Base-by-base conservation (phyloP, 331 rosid genomes). In the Telfairia occidentalis region DNA sequence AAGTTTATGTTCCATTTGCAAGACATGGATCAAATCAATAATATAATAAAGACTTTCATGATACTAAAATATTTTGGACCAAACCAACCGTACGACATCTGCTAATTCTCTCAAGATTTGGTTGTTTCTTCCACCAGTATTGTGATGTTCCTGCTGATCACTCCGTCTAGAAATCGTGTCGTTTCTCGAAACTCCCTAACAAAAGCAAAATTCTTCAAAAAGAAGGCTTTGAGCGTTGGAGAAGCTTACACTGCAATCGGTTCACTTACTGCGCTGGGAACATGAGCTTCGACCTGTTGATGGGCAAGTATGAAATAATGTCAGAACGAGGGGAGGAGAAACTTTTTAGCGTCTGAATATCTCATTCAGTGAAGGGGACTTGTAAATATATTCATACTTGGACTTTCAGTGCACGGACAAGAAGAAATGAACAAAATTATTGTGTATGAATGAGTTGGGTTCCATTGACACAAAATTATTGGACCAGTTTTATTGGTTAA, bases 161-260 rank as follows among this genome's bases (percentile, higher is more conserved):
- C 85, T 81, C 80, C 78, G 43, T 52, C 81, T 76, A 30, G 81
- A 65, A 79, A 83, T 71, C 63, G 85, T 13, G 78, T 60, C 26
- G 64, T 77, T 74, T 76, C 76, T 76, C 10, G 83, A 74, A 65
- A 64, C 90, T 84, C 86, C 92, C 90, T 82, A 85, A 74, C 77
- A 85, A 85, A 87, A 85, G 86, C 76, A 86, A 90, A 85, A 80
- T 79, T 83, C 92, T 82, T 82, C 88, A 88, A 85, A 85, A 54
- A 71, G 78, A 80, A 80, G 82, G 82, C 76, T 58, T 79, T 21
- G 78, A 74, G 64, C 43, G 78, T 74, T 63, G 50, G 85, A 83
- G 82, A 82, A 83, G 90, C 82, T 85, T 88, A 91, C 71, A 88
- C 92, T 81, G 95, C 86, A 48, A 94, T 90, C 80, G 91, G 91